These are phyloP conservation scores for Crithidia acanthocephali DNA, from an alignment of 208 protist species.

Conservation along the genomic window DNA sequence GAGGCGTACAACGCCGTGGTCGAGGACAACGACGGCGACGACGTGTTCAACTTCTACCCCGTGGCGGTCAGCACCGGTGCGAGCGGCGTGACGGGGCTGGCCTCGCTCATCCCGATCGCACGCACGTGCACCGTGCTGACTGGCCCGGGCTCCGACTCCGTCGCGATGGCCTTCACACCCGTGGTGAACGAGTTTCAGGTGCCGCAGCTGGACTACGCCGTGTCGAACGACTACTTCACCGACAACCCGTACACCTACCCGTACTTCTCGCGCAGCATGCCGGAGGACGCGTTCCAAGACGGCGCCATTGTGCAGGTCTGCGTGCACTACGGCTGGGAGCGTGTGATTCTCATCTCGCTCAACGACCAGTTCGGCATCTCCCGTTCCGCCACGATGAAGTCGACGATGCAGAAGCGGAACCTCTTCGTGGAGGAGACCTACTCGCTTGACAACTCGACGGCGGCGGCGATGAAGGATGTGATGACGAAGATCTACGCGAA, in stretches of 20 bases:
- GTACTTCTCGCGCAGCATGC: slow-evolving; percentile 80
- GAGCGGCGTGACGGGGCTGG: slow-evolving; percentile 69
- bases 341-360: slow-evolving; percentile 72
- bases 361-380: slow-evolving; percentile 68
- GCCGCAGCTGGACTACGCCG: slow-evolving; percentile 79
- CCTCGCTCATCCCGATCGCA: slow-evolving; percentile 68
- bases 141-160: slow-evolving; percentile 55
- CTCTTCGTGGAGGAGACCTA: slow-evolving; percentile 77
- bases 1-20: slow-evolving; percentile 47
- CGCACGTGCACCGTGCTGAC: slow-evolving; percentile 73
- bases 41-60: slow-evolving; percentile 58
- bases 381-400: slow-evolving; percentile 43
- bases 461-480: slow-evolving; percentile 35
- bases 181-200: slow-evolving; percentile 83
- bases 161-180: slow-evolving; percentile 67
- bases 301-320: slow-evolving; percentile 67
- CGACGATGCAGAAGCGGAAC: slow-evolving; percentile 62
- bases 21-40: slow-evolving; percentile 25
- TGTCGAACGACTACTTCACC: slow-evolving; percentile 65
- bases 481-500: slow-evolving; percentile 74
- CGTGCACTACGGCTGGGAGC: slow-evolving; percentile 80
- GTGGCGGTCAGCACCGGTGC: slow-evolving; percentile 66
- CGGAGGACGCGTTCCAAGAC: slow-evolving; percentile 55
- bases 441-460: slow-evolving; percentile 36
- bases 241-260: slow-evolving; percentile 62